phyloP scores from a whole-genome alignment of 2,329 filamentous ascomycete genomes.

The Elsinoe batatas region DNA sequence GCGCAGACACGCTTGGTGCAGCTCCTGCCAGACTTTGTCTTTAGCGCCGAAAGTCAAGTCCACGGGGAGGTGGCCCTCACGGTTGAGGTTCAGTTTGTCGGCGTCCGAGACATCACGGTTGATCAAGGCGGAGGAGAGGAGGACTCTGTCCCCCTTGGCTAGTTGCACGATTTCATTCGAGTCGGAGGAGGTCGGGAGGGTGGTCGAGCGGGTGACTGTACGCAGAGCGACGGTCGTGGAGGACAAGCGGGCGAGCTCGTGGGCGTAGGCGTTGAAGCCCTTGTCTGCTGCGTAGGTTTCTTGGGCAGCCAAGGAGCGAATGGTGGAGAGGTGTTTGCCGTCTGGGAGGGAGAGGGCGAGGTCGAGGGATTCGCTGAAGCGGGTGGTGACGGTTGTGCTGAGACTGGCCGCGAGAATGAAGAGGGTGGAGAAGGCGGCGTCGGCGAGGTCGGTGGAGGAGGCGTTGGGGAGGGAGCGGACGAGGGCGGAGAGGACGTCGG shows the following conservation, averaged over 20 bases:
- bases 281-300: constrained; percentile 39
- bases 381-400: constrained; percentile 48
- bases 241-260: constrained; percentile 36
- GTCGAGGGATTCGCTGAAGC: constrained; percentile 49
- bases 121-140: constrained; percentile 35
- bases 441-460: constrained; percentile 30
- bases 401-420: constrained; percentile 48
- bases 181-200: constrained; percentile 26
- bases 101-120: constrained; percentile 36
- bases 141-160: constrained; percentile 30
- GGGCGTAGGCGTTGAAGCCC: constrained; percentile 41
- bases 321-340: constrained; percentile 37
- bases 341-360: constrained; percentile 42
- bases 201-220: constrained; percentile 25
- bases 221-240: constrained; percentile 37
- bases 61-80: constrained; percentile 36
- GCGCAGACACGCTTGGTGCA: constrained; percentile 35
- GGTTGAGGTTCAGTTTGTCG: constrained; percentile 29
- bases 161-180: constrained; percentile 23
- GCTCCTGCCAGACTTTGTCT: constrained; percentile 28
- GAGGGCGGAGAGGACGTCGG: constrained; percentile 28
- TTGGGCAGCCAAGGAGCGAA: constrained; percentile 38
- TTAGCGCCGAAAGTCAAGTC: constrained; percentile 34
- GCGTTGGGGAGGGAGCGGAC: constrained; percentile 43
- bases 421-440: constrained; percentile 46